Base-by-base conservation (phyloP, 768 basidiomycete species). In the Boletellus emodensis region DNA sequence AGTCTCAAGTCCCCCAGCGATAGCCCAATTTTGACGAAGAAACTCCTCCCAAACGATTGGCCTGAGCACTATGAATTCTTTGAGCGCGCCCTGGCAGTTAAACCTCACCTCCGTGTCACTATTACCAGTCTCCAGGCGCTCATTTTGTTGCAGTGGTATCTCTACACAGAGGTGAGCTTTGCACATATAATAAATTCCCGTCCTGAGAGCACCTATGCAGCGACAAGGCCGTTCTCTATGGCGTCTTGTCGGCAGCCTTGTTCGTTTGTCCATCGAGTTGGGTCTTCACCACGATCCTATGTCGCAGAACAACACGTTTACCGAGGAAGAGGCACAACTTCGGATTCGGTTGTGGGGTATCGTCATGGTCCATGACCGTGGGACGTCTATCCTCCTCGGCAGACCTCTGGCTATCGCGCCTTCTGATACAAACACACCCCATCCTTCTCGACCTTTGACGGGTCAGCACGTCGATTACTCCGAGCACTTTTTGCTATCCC, bases 151-250 rank as follows among this genome's bases (percentile, higher is more conserved):
- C 91, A 93, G 48, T 92, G 89, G 90, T 91, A 92, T 67, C 76
- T 93, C 18, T 93, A 92, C 60, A 90, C 84, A 18, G 90, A 92
- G 77, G 90, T 88, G 56, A 48, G 78, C 61, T 17, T 4, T 39
- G 3, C 20, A 2, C 18, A 10, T 43, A 30, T 11, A 28, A 28
- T 10, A 53, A 15, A 22, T 15, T 32, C 32, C 28, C 43, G 17
- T 53, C 15, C 58, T 60, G 46, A 51, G 38, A 40, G 38, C 38
- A 49, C 41, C 36, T 42, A 18, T 56, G 32, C 60, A 93, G 90
- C 83, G 90, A 57, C 89, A 90, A 78, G 90, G 90, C n/a, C 82
- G 89, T 55, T 86, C 87, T 1, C 72, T 93, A 3, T 93, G 90
- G 90, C 86, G 90, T 46, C 80, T 93, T 14, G 89, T 90, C 46